Percentiles rank a stretch among this genome's conserved stretches.
Conservation (phyloP, 129 eudicot species). For the Flaveria brownii region DNA sequence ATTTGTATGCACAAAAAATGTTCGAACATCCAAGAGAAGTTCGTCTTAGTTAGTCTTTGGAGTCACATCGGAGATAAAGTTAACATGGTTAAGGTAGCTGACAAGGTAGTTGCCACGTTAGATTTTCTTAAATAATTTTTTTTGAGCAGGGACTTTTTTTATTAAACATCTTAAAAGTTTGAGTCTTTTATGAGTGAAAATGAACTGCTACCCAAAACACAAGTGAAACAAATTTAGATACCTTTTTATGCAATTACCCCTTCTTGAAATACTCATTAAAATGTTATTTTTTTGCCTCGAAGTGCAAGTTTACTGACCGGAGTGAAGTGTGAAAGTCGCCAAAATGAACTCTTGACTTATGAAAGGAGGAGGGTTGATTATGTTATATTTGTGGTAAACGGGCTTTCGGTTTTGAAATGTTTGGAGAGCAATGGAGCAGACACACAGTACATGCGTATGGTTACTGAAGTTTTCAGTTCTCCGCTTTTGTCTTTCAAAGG, state of each 20-base stretch:
- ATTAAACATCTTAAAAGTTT: not conserved
- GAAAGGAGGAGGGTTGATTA: conserved; percentile 52
- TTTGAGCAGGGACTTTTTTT: not conserved
- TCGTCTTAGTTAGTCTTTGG: no score
- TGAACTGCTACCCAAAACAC: not conserved
- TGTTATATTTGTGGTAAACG: conserved; percentile 81
- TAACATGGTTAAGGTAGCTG: not conserved
- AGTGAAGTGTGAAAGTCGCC: conserved; percentile 43
- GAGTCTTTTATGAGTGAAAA: not conserved
- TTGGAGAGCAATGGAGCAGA: conserved; percentile 42
- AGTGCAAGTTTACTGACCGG: conserved; percentile 9
- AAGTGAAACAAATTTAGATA: not conserved
- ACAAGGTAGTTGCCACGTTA: not conserved
- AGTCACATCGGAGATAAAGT: no score
- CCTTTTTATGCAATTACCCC: not conserved
- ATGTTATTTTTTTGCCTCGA: not conserved
- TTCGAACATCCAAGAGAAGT: no score
- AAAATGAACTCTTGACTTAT: conserved; percentile 20
- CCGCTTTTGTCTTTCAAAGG: conserved; percentile 75
- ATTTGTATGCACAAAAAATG: no score
- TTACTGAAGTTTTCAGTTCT: conserved; percentile 45
- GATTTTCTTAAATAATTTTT: not conserved
- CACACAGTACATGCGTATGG: conserved; percentile 38
- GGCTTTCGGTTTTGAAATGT: conserved; percentile 61
- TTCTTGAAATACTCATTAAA: not conserved